Percentiles rank a stretch among this genome's conserved stretches.
Conservation (phyloP, 2,329 filamentous ascomycete species). For the Albifimbria verrucaria region DNA sequence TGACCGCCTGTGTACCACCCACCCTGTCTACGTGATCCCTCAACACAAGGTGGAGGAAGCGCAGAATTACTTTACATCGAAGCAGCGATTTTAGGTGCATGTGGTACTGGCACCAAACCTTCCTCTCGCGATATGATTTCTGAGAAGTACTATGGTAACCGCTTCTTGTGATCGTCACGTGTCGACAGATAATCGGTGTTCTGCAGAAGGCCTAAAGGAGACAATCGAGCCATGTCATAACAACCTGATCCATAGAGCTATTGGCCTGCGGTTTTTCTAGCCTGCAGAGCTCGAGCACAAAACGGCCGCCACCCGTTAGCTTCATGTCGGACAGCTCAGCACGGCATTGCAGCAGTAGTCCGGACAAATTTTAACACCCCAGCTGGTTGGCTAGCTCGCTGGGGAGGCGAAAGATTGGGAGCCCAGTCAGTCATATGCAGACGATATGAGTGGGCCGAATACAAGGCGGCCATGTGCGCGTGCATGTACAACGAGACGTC, state of each 20-base stretch:
- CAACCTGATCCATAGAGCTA: neutral
- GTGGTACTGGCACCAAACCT: neutral
- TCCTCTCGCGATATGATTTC: neutral
- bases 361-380: neutral
- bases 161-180: neutral
- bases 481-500: neutral
- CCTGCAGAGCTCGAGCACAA: neutral
- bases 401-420: neutral
- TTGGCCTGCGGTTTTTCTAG: neutral
- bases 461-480: conserved; percentile 2
- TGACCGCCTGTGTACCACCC: conserved; percentile 67
- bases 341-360: conserved; percentile 9
- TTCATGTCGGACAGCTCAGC: conserved; percentile 39
- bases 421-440: neutral
- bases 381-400: neutral
- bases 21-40: conserved; percentile 85
- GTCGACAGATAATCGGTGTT: neutral
- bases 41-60: conserved; percentile 64
- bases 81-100: conserved; percentile 49
- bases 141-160: neutral
- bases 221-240: no score
- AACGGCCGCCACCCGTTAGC: conserved; percentile 1
- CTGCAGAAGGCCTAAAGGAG: neutral
- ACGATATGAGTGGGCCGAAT: neutral
- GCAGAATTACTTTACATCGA: conserved; percentile 61